These are phyloP conservation scores for Aspergillus floridensis DNA, from an alignment of 2,329 filamentous ascomycete species.

Conservation along the genomic window DNA sequence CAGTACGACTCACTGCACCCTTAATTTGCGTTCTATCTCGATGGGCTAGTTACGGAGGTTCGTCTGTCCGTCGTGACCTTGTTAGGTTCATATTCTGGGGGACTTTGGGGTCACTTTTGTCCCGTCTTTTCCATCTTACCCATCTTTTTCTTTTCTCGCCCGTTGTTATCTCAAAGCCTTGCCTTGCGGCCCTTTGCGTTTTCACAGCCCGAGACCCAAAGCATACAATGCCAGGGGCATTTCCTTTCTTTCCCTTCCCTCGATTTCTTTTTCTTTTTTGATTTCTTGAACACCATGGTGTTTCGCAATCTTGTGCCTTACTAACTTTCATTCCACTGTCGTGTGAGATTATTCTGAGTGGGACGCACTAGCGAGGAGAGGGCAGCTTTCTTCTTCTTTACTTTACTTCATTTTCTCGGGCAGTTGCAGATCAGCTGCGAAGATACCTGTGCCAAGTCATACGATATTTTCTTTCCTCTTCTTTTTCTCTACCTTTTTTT, in stretches of 20 bases:
- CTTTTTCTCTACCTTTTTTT: constrained; percentile 12
- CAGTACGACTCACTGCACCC: constrained; percentile 3
- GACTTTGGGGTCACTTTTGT: constrained; percentile 10
- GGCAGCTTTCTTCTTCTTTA: constrained; percentile 11
- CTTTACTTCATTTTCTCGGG: constrained; percentile 18
- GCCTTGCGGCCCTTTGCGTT: neutral
- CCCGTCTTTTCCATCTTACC: neutral
- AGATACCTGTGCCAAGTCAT: constrained; percentile 35
- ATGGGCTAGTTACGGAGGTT: constrained; percentile 5
- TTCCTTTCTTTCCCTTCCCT: constrained; percentile 5
- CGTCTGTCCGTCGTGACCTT: constrained; percentile 3
- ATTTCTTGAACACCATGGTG: constrained; percentile 7
- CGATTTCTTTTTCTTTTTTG: constrained; percentile 8
- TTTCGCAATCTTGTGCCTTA: neutral
- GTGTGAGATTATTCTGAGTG: constrained; percentile 11
- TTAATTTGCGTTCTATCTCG: constrained; percentile 17
- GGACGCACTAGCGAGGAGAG: neutral
- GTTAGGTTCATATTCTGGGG: constrained; percentile 14
- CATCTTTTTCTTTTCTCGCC: constrained; percentile 8
- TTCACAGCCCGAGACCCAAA: neutral
- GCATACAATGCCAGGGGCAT: constrained; percentile 10
- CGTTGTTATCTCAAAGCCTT: constrained; percentile 3
- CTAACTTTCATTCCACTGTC: constrained; percentile 12
- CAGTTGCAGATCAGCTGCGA: constrained; percentile 29
- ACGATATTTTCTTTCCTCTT: constrained; percentile 16